Evolutionary conservation across 2,329 filamentous ascomycete species (phyloP).

Genomic region (Emergomyces pasteurianus): DNA sequence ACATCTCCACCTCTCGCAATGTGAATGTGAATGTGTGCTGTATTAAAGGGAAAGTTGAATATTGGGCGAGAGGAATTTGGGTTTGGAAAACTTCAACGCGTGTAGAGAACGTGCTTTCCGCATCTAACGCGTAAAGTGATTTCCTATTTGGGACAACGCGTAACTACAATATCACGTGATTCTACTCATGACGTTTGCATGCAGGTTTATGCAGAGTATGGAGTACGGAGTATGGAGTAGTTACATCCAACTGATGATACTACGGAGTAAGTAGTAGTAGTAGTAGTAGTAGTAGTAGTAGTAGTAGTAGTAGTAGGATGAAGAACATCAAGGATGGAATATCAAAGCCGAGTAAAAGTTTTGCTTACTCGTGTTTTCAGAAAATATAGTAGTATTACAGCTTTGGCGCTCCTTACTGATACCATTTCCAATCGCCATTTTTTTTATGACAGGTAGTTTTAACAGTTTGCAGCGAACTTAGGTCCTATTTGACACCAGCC

Average conservation of each 20-base stretch:
- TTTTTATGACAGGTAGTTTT: no score
- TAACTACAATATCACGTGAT: neutral
- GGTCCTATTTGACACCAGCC: no score
- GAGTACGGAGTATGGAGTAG: neutral
- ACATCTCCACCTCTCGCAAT: neutral
- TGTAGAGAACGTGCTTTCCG: slow-evolving; percentile 5
- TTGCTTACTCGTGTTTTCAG: neutral
- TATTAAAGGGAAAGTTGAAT: neutral
- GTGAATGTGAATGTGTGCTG: neutral
- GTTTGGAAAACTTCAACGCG: neutral
- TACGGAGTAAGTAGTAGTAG: no score
- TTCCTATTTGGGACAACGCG: slow-evolving; percentile 10
- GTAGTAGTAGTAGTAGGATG: no score
- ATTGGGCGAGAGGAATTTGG: neutral
- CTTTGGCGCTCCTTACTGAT: no score
- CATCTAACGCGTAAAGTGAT: slow-evolving; percentile 15
- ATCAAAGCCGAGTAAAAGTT: neutral
- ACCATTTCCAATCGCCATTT: no score
- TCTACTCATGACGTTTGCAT: no score
- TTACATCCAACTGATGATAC: no score
- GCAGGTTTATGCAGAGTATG: neutral
- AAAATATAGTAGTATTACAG: no score
- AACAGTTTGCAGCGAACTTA: no score
- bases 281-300: no score
- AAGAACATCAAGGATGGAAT: no score